Base-by-base conservation (phyloP, 2,329 filamentous ascomycete genomes). In the Huntiella omanensis region DNA sequence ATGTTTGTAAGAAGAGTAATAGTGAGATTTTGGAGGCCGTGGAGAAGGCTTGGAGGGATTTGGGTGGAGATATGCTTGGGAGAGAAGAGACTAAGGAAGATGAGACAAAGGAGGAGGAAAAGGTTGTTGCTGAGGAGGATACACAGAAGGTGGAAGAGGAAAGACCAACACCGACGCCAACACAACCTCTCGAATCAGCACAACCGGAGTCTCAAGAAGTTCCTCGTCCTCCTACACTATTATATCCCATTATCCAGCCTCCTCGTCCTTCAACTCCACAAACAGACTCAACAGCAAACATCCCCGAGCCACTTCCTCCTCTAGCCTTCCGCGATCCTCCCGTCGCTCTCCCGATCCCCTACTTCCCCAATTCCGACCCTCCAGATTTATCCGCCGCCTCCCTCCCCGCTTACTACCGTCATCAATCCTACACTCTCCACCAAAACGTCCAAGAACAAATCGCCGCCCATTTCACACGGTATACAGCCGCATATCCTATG, bases 1-100 rank as follows among this genome's bases (percentile, higher is more conserved):
- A 67, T 0, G 69, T 65, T 0, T 96, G 88, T 58, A 77, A 63
- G 13, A 77, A 71, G 62, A 71, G 66, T 7, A 93, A 93, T 56
- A 69, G 65, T 44, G 80, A 83, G 50, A 80, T 94, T 35, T 71
- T 94, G 53, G 63, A 62, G 47, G 83, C 84, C 62, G 17, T 10
- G 11, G 35, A 17, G 16, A 12, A 12, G 34, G 16, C n/a, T 11
- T 28, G 17, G 7, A 58, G 49, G 59, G 53, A 5, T 51, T 58
- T 45, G 50, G 60, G 51, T 43, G 54, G 5, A 49, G 56, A 6
- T 32, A 28, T 10, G 22, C 8, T 28, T 28, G 22, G 22, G 22
- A 13, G 13, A 5, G 15, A 12, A 40, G 12, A 6, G n/a, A 16
- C 8, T 11, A 40, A 15, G 5, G 43, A 45, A 11, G 13, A 40